Percentiles rank a stretch among this genome's conserved stretches.
Evolutionary conservation across 2,329 filamentous ascomycete genomes (phyloP).

Genomic region (Atkinsonella texensis): DNA sequence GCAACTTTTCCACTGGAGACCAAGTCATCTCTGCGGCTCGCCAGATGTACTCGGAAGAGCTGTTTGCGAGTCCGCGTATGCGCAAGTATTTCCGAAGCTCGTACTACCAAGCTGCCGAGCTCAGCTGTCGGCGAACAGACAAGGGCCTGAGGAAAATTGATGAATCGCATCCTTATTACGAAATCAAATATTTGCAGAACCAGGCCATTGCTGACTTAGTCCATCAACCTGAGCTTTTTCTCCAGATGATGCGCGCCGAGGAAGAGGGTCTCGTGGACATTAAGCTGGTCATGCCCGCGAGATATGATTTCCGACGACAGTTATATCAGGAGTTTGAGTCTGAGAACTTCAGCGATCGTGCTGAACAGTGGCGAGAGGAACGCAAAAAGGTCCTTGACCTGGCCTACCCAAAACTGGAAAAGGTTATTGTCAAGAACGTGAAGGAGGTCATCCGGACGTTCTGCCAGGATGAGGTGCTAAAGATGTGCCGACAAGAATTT

Average conservation of each 20-base stretch:
- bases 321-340: conserved; percentile 79
- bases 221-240: conserved; percentile 73
- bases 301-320: conserved; percentile 62
- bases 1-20: conserved; percentile 63
- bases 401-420: conserved; percentile 71
- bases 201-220: conserved; percentile 76
- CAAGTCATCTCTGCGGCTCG: conserved; percentile 70
- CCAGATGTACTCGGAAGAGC: conserved; percentile 81
- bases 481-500: conserved; percentile 78
- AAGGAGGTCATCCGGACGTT: conserved; percentile 90
- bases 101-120: conserved; percentile 71
- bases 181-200: conserved; percentile 91
- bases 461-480: conserved; percentile 87
- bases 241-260: conserved; percentile 96
- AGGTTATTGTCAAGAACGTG: conserved; percentile 76
- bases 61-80: conserved; percentile 79
- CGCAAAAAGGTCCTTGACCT: conserved; percentile 74
- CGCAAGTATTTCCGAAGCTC: conserved; percentile 73
- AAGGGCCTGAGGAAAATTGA: conserved; percentile 91
- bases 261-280: conserved; percentile 88
- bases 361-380: conserved; percentile 88
- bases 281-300: conserved; percentile 62
- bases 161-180: conserved; percentile 90
- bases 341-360: conserved; percentile 89
- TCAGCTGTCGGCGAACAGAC: conserved; percentile 84